Conservation (phyloP, 352 stramenopile species). For the Phytopythium delawarense region DNA sequence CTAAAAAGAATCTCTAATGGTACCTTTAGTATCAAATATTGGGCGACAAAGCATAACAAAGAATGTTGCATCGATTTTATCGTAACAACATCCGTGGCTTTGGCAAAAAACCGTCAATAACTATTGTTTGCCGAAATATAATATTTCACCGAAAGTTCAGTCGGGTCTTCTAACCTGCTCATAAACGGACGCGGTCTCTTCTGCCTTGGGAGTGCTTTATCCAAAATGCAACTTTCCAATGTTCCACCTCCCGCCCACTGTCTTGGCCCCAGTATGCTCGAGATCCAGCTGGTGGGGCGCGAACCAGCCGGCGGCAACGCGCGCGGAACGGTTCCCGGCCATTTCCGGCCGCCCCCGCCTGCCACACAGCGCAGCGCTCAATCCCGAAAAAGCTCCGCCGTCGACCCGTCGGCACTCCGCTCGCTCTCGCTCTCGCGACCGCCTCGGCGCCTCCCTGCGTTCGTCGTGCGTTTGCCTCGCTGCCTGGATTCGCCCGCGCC, state of each 20-base stretch:
- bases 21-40: too few relatives aligned
- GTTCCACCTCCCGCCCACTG: neutral
- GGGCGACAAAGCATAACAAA: too few relatives aligned
- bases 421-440: neutral
- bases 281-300: neutral
- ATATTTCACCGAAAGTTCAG: too few relatives aligned
- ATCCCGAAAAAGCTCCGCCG: neutral
- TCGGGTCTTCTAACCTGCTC: too few relatives aligned
- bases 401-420: neutral
- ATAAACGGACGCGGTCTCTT: neutral
- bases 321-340: conserved; percentile 1
- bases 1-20: too few relatives aligned
- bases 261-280: neutral
- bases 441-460: neutral
- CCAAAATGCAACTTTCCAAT: neutral
- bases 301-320: conserved; percentile 1
- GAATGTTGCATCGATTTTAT: too few relatives aligned
- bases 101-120: too few relatives aligned
- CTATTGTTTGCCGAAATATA: too few relatives aligned
- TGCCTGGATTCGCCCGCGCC: neutral
- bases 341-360: conserved; percentile 3
- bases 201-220: neutral
- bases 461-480: neutral
- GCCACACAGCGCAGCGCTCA: neutral
- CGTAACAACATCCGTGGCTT: too few relatives aligned